phyloP scores from a whole-genome alignment of 2,329 filamentous ascomycete genomes.

The Huntiella decipiens region DNA sequence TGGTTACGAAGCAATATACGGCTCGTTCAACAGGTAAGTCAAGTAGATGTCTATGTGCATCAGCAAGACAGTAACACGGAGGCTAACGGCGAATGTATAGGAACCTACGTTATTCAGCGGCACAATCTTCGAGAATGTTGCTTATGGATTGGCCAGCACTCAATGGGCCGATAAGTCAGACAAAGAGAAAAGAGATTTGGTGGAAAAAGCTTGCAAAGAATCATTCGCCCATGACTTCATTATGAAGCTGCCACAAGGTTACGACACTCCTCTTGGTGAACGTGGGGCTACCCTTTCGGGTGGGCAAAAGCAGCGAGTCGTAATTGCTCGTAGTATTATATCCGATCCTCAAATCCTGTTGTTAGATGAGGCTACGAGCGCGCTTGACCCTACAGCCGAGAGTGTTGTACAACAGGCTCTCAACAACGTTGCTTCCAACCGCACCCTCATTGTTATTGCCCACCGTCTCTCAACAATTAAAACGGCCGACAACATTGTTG shows the following conservation, averaged over 20 bases:
- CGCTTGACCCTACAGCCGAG: constrained; percentile 28
- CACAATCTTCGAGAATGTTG: constrained; percentile 58
- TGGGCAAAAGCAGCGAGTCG: constrained; percentile 67
- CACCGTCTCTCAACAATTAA: constrained; percentile 40
- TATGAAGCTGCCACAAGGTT: constrained; percentile 43
- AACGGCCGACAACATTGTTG: constrained; percentile 46
- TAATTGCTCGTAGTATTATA: constrained; percentile 58
- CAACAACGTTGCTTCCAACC: constrained; percentile 31
- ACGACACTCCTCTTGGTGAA: constrained; percentile 52
- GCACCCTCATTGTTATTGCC: constrained; percentile 49
- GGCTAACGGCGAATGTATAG: background rate
- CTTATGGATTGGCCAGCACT: constrained; percentile 41
- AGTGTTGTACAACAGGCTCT: constrained; percentile 36
- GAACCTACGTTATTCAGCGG: constrained; percentile 55
- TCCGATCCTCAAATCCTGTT: constrained; percentile 65
- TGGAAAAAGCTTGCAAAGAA: constrained; percentile 43
- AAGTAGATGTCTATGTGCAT: background rate
- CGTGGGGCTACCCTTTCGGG: constrained; percentile 56
- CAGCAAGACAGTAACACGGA: background rate
- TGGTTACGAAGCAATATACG: constrained; percentile 68
- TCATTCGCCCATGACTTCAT: constrained; percentile 54
- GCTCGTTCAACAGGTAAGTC: constrained; percentile 62
- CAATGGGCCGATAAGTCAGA: constrained; percentile 26
- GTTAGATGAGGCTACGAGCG: constrained; percentile 46
- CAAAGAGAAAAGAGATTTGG: constrained; percentile 12